Evolutionary conservation across 805 yeast species (phyloP).

Genomic region (Hanseniaspora nectarophila): DNA sequence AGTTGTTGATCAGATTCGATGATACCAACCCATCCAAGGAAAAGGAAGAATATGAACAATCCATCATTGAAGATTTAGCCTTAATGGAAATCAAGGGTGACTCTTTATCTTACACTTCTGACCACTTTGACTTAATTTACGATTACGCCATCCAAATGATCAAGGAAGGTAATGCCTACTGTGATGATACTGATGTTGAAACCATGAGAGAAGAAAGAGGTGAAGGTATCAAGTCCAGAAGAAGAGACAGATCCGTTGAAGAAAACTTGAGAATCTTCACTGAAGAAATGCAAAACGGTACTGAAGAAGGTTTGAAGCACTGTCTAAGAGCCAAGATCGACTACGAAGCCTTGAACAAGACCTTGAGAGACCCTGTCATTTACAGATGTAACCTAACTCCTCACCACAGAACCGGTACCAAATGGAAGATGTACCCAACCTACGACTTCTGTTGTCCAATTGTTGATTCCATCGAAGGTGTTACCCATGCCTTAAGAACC

Average conservation of each 20-base stretch:
- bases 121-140: conserved; percentile 86
- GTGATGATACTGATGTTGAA: conserved; percentile 92
- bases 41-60: conserved; percentile 84
- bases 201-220: conserved; percentile 97
- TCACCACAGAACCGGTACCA: conserved; percentile 87
- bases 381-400: conserved; percentile 96
- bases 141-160: conserved; percentile 74
- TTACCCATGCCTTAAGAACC: conserved; percentile 94
- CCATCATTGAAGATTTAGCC: conserved; percentile 84
- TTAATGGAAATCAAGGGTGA: conserved; percentile 91
- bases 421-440: conserved; percentile 96
- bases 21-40: conserved; percentile 98
- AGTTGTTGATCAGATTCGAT: conserved; percentile 90
- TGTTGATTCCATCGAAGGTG: conserved; percentile 92
- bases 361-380: conserved; percentile 94
- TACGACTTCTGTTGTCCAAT: conserved; percentile 98
- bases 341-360: conserved; percentile 79
- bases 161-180: conserved; percentile 91
- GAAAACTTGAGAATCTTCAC: conserved; percentile 80
- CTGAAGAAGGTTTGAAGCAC: conserved; percentile 82
- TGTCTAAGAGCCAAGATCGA: conserved; percentile 97
- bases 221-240: conserved; percentile 85
- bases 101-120: conserved; percentile 74
- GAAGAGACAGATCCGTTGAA: conserved; percentile 87
- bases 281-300: conserved; percentile 86